Base-by-base conservation (phyloP, 73 alveolate genomes). In the Stentor coeruleus region DNA sequence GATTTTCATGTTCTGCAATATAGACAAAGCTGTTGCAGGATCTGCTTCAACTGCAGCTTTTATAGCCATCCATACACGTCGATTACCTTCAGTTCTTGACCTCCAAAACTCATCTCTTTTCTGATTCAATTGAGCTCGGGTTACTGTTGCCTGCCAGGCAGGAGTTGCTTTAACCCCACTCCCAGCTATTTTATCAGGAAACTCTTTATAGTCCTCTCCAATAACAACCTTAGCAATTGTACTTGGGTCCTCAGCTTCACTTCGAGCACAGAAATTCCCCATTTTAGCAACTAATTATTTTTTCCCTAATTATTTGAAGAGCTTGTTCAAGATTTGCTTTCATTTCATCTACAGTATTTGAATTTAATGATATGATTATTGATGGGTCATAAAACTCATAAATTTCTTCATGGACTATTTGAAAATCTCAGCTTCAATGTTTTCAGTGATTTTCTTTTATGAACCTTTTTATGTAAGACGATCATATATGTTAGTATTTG, bases 341-440 rank as follows among this genome's bases (percentile, higher is more conserved):
- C 72, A 39, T 37, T 39, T 75, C 74, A n/a, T 1, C 74, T n/a
- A 40, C 28, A 20, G 83, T 75, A 2, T 75, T 35, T n/a, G 59
- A 39, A 2, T 75, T 40, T 75, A 28, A 6, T 20, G 14, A 20
- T 20, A 75, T 75, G 26, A 75, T 37, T 40, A 26, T 37, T n/a
- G 33, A 75, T 36, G 14, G 77, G 14, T 35, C 20, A 82, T 91
- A 97, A 60, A 96, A 88, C 57, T 90, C 93, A 37, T 86, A 89
- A 28, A 95, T 99, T 83, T 97, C 99, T 38, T 97, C 99, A 72
- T 90, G 85, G 26, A 93, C 89, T 0, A 97, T 99, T 97, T 97
- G 90, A 97, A 77, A 31, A 97, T 97, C 91, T 97, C 99, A 82
- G 99, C 94, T 74, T 97, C 99, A 20, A 97, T 92, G 79, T 97